Evolutionary conservation across 164 flowering plant species (phyloP), one percentile per base, ranked within the genome.

Genomic region (Cinnamomum chago): DNA sequence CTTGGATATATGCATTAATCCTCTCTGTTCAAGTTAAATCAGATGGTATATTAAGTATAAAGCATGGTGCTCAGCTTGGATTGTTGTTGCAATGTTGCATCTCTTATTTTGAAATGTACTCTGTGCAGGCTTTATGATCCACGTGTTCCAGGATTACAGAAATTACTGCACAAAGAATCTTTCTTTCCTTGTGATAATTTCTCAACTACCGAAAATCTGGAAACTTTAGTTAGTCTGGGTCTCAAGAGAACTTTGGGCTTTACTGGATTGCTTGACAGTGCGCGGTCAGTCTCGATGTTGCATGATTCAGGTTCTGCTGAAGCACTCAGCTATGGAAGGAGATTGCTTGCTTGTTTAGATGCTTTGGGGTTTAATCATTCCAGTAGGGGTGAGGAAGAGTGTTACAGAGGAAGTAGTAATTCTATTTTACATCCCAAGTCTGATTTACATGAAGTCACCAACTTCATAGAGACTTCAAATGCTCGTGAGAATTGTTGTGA

Each of bases 51-150:
- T 64, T 10, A 28, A 30, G n/a, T 30, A 30, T 30, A 15, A 67
- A 23, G 5, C 15, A 28, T 27, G 50, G 58, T 60, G 24, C 2
- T 18, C n/a, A 13, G 28, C 55, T 69, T 20, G 64, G 17, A 66
- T 67, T 55, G 76, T 66, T n/a, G 68, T 30, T 64, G 47, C 51
- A n/a, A 35, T 14, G 68, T 22, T 64, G 47, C 51, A 27, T 40
- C 22, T 70, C 23, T 70, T 65, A 12, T 62, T 28, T 23, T 25
- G 18, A 47, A 66, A 20, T 20, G 22, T 51, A 51, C 70, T 71
- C 77, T 76, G 82, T 72, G 80, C 92, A 95, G 99, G 88, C 92
- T 95, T 60, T 95, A 93, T 83, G 99, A 95, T 86, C 97, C 99
- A 76, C 97, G 96, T 69, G 82, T 93, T 62, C 86, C 88, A 71